phyloP scores from a whole-genome alignment of 108 stramenopile genomes.

The Discostella pseudostelligera region DNA sequence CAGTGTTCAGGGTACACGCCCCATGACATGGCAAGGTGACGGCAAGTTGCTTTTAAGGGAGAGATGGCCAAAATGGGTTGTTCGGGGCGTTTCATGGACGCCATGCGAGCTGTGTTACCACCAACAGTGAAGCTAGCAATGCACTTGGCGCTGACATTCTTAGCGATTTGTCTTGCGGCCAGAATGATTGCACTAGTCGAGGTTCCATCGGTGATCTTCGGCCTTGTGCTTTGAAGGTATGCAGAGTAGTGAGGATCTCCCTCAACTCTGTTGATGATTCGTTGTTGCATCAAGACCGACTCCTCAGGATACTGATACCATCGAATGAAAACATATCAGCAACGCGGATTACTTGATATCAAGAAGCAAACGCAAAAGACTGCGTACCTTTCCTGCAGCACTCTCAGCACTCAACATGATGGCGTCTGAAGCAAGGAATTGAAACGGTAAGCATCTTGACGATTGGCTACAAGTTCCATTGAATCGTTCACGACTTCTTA shows the following conservation, averaged over 20 bases:
- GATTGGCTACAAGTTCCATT: neutral
- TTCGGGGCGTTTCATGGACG: slow-evolving; percentile 82
- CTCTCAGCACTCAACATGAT: slow-evolving; percentile 95
- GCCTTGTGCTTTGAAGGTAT: slow-evolving; percentile 44
- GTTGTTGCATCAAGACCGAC: slow-evolving; percentile 91
- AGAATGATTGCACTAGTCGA: slow-evolving; percentile 92
- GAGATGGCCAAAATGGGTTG: slow-evolving; percentile 95
- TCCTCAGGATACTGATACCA: slow-evolving; percentile 82
- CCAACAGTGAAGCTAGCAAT: slow-evolving; percentile 89
- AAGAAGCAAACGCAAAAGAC: neutral
- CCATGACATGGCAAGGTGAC: slow-evolving; percentile 89
- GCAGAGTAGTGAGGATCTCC: slow-evolving; percentile 76
- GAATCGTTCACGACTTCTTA: neutral
- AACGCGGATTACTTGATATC: neutral
- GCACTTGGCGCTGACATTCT: slow-evolving; percentile 80
- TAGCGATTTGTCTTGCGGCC: slow-evolving; percentile 70
- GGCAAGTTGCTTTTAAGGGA: slow-evolving; percentile 79
- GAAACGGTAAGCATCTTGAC: neutral
- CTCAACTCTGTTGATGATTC: slow-evolving; percentile 93
- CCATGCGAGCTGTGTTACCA: slow-evolving; percentile 84
- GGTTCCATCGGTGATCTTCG: slow-evolving; percentile 59
- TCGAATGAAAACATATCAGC: slow-evolving; percentile 15
- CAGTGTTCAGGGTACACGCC: slow-evolving; percentile 84
- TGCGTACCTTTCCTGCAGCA: slow-evolving; percentile 75
- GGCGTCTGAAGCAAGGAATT: slow-evolving; percentile 53